A percentile compares a stretch with the other conserved stretches of the same genome.
Conservation (phyloP, 2,329 filamentous ascomycete species). For the Hypomyces rosellus region DNA sequence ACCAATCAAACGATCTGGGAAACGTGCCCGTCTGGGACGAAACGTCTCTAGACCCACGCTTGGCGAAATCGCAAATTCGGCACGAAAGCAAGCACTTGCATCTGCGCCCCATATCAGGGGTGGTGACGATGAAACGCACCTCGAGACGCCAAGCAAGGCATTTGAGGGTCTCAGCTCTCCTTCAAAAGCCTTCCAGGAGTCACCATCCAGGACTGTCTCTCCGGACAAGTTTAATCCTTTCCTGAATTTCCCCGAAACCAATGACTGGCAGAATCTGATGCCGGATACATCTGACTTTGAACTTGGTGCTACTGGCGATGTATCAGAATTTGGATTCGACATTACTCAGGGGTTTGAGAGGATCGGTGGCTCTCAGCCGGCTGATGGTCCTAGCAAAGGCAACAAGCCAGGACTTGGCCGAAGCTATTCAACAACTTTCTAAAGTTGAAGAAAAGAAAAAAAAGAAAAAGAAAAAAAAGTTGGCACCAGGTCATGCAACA, state of each 20-base stretch:
- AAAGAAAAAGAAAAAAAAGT: neutral
- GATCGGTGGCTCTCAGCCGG: constrained; percentile 49
- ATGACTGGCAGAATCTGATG: constrained; percentile 31
- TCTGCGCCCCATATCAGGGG: constrained; percentile 47
- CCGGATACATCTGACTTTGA: constrained; percentile 36
- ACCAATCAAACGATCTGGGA: constrained; percentile 57
- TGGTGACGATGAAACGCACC: constrained; percentile 35
- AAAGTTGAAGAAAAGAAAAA: neutral
- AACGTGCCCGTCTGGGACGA: constrained; percentile 56
- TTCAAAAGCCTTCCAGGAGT: constrained; percentile 41
- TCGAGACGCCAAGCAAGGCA: constrained; percentile 53
- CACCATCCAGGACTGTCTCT: constrained; percentile 33
- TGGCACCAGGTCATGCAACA: neutral
- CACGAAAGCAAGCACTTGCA: constrained; percentile 44
- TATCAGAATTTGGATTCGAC: constrained; percentile 57
- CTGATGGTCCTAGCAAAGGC: constrained; percentile 14
- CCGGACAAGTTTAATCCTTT: constrained; percentile 43
- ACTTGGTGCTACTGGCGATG: constrained; percentile 43
- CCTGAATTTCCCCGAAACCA: constrained; percentile 30
- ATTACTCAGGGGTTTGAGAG: constrained; percentile 71
- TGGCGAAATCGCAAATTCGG: constrained; percentile 51
- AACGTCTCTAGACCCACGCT: constrained; percentile 57
- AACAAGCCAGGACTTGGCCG: constrained; percentile 24
- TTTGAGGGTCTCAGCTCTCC: constrained; percentile 51
- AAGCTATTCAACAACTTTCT: constrained; percentile 28